Evolutionary conservation across 129 eudicot genomes (phyloP).

Genomic region (Chrysanthemum makinoi): DNA sequence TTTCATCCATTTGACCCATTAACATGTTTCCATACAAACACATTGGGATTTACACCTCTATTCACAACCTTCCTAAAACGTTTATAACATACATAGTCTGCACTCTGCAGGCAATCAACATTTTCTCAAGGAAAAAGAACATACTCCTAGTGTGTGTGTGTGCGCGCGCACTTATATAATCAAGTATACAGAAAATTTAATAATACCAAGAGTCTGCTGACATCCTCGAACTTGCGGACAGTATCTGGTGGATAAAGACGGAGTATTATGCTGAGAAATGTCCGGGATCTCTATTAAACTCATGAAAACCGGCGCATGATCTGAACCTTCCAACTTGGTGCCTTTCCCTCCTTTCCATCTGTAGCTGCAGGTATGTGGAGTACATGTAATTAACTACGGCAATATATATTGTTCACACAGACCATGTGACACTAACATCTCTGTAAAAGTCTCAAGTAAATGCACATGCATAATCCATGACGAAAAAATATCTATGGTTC

Average conservation of each 20-base stretch:
- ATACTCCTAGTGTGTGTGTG: neutral
- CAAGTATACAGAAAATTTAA: neutral
- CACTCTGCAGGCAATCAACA: too few relatives aligned
- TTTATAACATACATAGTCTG: too few relatives aligned
- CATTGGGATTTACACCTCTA: too few relatives aligned
- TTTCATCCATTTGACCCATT: too few relatives aligned
- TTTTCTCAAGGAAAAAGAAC: neutral
- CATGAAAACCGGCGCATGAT: slow-evolving; percentile 82
- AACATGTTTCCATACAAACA: too few relatives aligned
- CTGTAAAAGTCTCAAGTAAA: neutral
- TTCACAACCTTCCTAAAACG: too few relatives aligned
- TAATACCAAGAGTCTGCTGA: slow-evolving; percentile 91
- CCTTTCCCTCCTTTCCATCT: slow-evolving; percentile 74
- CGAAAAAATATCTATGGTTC: neutral
- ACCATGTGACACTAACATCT: neutral
- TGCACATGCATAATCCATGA: neutral
- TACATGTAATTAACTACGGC: neutral
- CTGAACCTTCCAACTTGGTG: slow-evolving; percentile 83
- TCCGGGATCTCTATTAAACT: slow-evolving; percentile 52
- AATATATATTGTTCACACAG: slow-evolving; percentile 4
- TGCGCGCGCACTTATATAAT: neutral
- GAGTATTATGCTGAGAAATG: slow-evolving; percentile 60
- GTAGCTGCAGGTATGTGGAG: slow-evolving; percentile 15
- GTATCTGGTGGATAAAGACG: slow-evolving; percentile 82
- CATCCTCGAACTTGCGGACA: slow-evolving; percentile 89